These are phyloP conservation scores for Rhododendron ferrugineum DNA, from an alignment of 148 eudicot species.

Conservation along the genomic window DNA sequence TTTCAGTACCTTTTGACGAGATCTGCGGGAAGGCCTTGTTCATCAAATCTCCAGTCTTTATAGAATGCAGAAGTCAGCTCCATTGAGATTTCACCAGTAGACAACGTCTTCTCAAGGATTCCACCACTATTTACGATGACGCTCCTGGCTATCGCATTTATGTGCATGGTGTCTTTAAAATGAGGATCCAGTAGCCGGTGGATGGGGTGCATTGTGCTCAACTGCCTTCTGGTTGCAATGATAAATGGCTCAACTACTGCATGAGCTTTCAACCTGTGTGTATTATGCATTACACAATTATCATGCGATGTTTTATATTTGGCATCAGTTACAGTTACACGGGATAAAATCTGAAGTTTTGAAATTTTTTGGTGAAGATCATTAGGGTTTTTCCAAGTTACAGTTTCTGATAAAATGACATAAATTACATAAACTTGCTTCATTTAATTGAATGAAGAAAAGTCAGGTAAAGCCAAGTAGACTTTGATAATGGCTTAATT, in stretches of 20 bases:
- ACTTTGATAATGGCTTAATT: not conserved
- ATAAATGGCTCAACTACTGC: conserved; percentile 35
- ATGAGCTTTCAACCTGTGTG: conserved; percentile 30
- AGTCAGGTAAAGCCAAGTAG: not conserved
- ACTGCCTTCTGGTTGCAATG: conserved; percentile 27
- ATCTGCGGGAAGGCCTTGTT: conserved; percentile 32
- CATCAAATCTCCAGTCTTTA: conserved; percentile 30
- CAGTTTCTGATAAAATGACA: not conserved
- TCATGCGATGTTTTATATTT: not conserved
- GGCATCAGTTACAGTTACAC: not conserved
- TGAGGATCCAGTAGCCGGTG: conserved; percentile 28
- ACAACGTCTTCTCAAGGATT: conserved; percentile 25
- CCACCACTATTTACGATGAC: conserved; percentile 27
- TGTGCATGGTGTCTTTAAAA: conserved; percentile 30
- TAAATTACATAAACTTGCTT: not conserved
- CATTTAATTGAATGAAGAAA: not conserved
- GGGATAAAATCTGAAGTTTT: not conserved
- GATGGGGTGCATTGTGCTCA: conserved; percentile 32
- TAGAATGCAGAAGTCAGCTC: conserved; percentile 26
- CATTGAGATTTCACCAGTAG: conserved; percentile 20
- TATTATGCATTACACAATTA: not conserved
- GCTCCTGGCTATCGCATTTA: conserved; percentile 27
- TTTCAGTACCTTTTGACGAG: conserved; percentile 15
- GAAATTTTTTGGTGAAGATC: not conserved
- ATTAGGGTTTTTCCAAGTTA: not conserved